Percentiles rank a stretch among this genome's conserved stretches.
phyloP scores from a whole-genome alignment of 1,284 basidiomycete genomes.

The Tremellales sp. region DNA sequence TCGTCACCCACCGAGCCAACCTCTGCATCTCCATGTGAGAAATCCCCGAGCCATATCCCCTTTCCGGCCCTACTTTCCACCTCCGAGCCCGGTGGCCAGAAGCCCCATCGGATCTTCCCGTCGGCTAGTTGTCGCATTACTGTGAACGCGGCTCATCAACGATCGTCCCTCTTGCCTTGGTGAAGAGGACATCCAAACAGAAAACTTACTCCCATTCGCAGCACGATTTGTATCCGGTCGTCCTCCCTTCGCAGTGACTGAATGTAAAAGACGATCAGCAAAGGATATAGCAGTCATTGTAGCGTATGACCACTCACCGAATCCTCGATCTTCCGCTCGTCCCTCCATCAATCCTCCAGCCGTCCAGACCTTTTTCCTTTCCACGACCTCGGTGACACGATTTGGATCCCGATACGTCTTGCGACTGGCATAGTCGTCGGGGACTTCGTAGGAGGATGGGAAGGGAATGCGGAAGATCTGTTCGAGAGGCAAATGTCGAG shows the following conservation, averaged over 20 bases:
- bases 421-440: slow-evolving; percentile 30
- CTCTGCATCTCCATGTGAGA: slow-evolving; percentile 11
- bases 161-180: not conserved
- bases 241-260: slow-evolving; percentile 80
- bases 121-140: slow-evolving; percentile 76
- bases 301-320: slow-evolving; percentile 45
- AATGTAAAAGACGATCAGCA: not conserved
- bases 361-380: slow-evolving; percentile 59
- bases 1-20: slow-evolving; percentile 10
- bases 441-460: slow-evolving; percentile 44
- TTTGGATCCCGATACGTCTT: slow-evolving; percentile 48
- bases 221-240: slow-evolving; percentile 81
- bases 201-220: slow-evolving; percentile 73
- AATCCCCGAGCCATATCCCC: slow-evolving; percentile 60
- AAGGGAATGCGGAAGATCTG: slow-evolving; percentile 57
- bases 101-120: slow-evolving; percentile 74
- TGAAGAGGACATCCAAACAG: slow-evolving; percentile 13
- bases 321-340: slow-evolving; percentile 71
- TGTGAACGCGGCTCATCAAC: slow-evolving; percentile 32
- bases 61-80: slow-evolving; percentile 42
- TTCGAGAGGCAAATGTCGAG: slow-evolving; percentile 72
- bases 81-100: slow-evolving; percentile 59
- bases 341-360: slow-evolving; percentile 67
- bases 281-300: not conserved
- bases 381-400: slow-evolving; percentile 55